Base-by-base conservation (phyloP, 306 rosid genomes). In the Psophocarpus tetragonolobus region DNA sequence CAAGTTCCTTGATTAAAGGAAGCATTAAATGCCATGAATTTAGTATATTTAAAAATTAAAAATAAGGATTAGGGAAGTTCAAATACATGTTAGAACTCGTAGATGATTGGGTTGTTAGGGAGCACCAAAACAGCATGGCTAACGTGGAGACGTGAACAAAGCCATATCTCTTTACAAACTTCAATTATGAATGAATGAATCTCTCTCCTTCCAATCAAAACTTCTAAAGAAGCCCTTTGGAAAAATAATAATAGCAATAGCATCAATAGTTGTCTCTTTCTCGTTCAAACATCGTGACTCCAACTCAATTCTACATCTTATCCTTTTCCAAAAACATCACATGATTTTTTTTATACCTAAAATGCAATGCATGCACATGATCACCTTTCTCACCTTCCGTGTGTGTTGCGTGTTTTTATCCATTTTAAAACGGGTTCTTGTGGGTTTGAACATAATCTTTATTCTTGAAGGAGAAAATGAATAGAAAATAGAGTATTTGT, bases 301-400 rank as follows among this genome's bases (percentile, higher is more conserved):
- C 81, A 76, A 65, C 81, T 66, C 56, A 76, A 65, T 4, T 13
- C 51, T 76, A 9, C n/a, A 33, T 4, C 35, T 17, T 66, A 66
- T 66, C 53, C 71, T 65, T 35, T 36, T 20, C 30, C 8, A 65
- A 65, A 65, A 39, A 10, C 51, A 20, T 32, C 70, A 36, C 68
- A 45, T 64, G 51, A 3, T 51, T 61, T 54, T 74, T 6, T 33
- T 32, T 76, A 44, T 56, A 33, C 42, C 30, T 20, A 61, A 63
- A 75, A 75, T 75, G 62, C 32, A 27, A 56, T 39, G 65, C 6
- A 35, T 33, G 64, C 13, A 45, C 48, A 14, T 29, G 47, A 36
- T 29, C 50, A 38, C 50, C 45, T 35, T n/a, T 57, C 62, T 58
- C 18, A 13, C 65, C 24, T 54, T 38, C 30, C 15, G 2, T 29